Base-by-base conservation (phyloP, 805 yeast genomes). In the Ogataea thermomethanolica region DNA sequence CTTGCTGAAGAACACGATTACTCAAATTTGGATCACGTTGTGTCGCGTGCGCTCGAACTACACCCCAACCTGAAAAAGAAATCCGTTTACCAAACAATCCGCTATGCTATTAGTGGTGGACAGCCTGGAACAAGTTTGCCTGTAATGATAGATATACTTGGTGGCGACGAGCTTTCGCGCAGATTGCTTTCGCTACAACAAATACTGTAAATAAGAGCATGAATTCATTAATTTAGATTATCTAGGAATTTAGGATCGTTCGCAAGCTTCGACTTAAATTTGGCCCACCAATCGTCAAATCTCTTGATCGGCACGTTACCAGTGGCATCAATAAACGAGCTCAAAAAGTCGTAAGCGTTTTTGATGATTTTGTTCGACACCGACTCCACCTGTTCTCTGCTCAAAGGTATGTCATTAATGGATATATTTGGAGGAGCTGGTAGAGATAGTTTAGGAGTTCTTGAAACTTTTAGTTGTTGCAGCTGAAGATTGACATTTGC, bases 261-360 rank as follows among this genome's bases (percentile, higher is more conserved):
- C 8, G 77, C 72, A 44, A 93, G 54, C 55, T 84, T 81, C 6
- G 75, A 64, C 59, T 77, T 85, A 65, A 93, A 91, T 62, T 88
- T 90, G 49, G 74, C 81, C 99, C 99, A 87, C 99, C 99, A 91
- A 29, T 76, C 82, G 58, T 91, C 95, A 54, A 91, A 91, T 30
- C 79, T 84, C 55, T 82, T 85, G 56, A 91, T 85, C 3, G 90
- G 84, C 3, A 91, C 96, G 51, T 79, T 86, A 2, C 95, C 95
- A 15, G 75, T 69, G 5, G 67, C 59, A 55, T 88, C 95, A 7
- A 88, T 74, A 58, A 90, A 91, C n/a, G 97, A 86, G 2, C 95
- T 79, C 35, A 91, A 64, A 58, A 76, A 93, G 58, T 93, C 90
- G 64, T 91, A 93, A 1, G 97, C 97, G 61, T 93, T 88, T 27